These are phyloP conservation scores for Crithidia expoeki DNA, from an alignment of 208 protist species.

Conservation along the genomic window DNA sequence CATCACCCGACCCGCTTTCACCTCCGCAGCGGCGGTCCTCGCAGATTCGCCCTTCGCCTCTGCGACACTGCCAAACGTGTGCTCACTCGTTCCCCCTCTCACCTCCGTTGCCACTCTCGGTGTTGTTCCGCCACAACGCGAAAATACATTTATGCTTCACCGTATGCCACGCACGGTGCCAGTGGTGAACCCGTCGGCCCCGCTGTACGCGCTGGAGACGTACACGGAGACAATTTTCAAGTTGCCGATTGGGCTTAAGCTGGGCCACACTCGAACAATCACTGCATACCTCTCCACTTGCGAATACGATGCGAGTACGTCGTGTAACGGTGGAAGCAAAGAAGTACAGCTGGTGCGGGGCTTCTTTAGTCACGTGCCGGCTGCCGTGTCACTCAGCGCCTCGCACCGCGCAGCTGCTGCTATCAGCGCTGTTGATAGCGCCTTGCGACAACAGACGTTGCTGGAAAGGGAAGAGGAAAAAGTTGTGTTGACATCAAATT, in stretches of 20 bases:
- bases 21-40: neutral
- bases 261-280: conserved; percentile 15
- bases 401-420: conserved; percentile 13
- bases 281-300: conserved; percentile 4
- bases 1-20: neutral
- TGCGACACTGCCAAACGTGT: neutral
- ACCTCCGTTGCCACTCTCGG: neutral
- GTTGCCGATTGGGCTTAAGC: conserved; percentile 26
- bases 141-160: neutral
- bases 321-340: too few species aligned
- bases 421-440: neutral
- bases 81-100: conserved; percentile 15
- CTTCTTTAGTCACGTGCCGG: conserved; percentile 29
- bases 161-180: conserved; percentile 3
- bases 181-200: conserved; percentile 27
- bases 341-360: conserved; percentile 27
- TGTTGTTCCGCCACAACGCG: neutral
- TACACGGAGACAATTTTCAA: conserved; percentile 22
- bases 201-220: conserved; percentile 26
- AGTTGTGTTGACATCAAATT: neutral
- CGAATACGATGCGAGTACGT: too few species aligned
- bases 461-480: neutral
- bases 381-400: conserved; percentile 13
- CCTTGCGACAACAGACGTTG: neutral
- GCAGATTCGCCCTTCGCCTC: conserved; percentile 3